phyloP scores from a whole-genome alignment of 192 early-diverging fungal species.

The Coemansia sp. region DNA sequence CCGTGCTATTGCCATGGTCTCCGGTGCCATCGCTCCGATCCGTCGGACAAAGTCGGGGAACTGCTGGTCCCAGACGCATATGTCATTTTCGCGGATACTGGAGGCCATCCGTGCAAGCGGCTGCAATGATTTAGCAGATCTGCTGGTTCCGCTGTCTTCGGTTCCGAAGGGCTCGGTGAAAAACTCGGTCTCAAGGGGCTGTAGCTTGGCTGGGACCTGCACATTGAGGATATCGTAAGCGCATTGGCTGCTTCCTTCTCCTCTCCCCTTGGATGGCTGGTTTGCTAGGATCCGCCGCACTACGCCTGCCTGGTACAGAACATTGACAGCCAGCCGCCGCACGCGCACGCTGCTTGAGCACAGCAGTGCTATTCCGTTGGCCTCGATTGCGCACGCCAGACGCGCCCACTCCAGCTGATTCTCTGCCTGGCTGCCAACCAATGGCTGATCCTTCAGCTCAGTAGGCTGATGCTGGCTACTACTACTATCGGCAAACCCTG shows the following conservation, averaged over 20 bases:
- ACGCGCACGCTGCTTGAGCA: slow-evolving; percentile 46
- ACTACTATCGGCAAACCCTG: background rate
- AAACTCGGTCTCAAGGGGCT: slow-evolving; percentile 15
- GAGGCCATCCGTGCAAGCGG: slow-evolving; percentile 41
- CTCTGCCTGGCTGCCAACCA: slow-evolving; percentile 7
- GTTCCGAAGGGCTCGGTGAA: slow-evolving; percentile 49
- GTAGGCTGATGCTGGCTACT: background rate
- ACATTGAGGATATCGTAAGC: slow-evolving; percentile 50
- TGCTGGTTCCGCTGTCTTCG: background rate
- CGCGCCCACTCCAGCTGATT: slow-evolving; percentile 32
- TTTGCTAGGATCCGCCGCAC: slow-evolving; percentile 32
- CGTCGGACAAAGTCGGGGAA: slow-evolving; percentile 45
- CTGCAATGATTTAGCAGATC: slow-evolving; percentile 1
- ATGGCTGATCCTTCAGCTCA: too few relatives aligned
- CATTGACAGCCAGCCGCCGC: slow-evolving; percentile 33
- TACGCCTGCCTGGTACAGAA: slow-evolving; percentile 40
- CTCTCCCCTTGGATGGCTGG: too few relatives aligned
- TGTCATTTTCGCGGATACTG: slow-evolving; percentile 24
- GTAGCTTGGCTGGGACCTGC: slow-evolving; percentile 14
- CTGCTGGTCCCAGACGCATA: slow-evolving; percentile 31
- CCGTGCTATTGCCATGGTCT: slow-evolving; percentile 45
- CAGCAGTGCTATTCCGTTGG: slow-evolving; percentile 38
- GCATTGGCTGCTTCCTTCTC: slow-evolving; percentile 18
- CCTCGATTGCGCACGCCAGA: slow-evolving; percentile 41
- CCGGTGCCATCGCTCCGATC: slow-evolving; percentile 40